Percentiles rank a stretch among this genome's conserved stretches.
Conservation (phyloP, 208 protist species). For the Crithidia thermophila region DNA sequence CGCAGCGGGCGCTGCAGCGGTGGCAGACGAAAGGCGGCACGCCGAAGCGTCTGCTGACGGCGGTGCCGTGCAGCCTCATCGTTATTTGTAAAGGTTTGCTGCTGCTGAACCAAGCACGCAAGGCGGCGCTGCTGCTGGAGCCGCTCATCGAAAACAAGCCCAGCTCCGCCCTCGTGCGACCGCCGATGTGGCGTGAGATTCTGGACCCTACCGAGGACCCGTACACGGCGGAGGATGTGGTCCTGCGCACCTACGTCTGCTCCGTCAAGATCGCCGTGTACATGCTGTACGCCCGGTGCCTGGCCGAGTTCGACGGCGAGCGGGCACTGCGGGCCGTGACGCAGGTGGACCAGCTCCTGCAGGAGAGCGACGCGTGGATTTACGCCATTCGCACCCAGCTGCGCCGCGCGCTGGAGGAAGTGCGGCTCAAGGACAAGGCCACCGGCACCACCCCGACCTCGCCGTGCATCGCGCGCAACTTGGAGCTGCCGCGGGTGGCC, state of each 20-base stretch:
- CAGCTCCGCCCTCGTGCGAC: conserved; percentile 65
- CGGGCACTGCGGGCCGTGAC: conserved; percentile 55
- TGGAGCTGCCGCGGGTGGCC: conserved; percentile 13
- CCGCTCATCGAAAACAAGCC: conserved; percentile 85
- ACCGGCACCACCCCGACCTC: conserved; percentile 2
- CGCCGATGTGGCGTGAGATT: conserved; percentile 74
- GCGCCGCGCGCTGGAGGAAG: conserved; percentile 19
- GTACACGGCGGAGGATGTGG: conserved; percentile 69
- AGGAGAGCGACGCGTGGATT: conserved; percentile 68
- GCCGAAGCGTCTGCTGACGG: conserved; percentile 72
- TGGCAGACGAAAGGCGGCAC: conserved; percentile 71
- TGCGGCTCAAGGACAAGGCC: conserved; percentile 18
- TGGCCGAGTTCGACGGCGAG: conserved; percentile 80
- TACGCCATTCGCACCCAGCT: conserved; percentile 34
- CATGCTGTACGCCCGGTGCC: conserved; percentile 79
- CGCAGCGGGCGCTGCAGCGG: conserved; percentile 78
- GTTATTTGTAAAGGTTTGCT: conserved; percentile 74
- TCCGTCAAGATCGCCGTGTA: conserved; percentile 75
- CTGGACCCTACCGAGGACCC: conserved; percentile 49
- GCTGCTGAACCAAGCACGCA: conserved; percentile 77
- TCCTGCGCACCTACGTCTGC: conserved; percentile 65
- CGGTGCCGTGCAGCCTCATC: conserved; percentile 72
- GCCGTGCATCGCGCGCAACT: not conserved
- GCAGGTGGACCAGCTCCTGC: conserved; percentile 38
- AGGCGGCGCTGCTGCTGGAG: conserved; percentile 83